phyloP scores from a whole-genome alignment of 495 filamentous ascomycete genomes.

The Talaromyces adpressus region DNA sequence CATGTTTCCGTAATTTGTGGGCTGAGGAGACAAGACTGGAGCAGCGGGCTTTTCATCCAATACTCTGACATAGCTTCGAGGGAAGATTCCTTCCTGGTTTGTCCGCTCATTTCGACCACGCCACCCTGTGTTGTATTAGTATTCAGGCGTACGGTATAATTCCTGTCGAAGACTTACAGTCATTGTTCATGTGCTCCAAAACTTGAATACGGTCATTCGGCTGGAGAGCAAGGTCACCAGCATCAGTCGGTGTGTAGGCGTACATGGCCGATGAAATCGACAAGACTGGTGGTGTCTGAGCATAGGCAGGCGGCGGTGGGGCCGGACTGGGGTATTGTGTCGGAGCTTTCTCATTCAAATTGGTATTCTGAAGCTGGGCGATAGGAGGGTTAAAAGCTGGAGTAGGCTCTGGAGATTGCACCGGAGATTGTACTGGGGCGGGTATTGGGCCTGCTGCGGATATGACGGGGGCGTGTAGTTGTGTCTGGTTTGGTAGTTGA shows the following conservation, averaged over 20 bases:
- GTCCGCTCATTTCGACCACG: slow-evolving; percentile 76
- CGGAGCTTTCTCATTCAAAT: slow-evolving; percentile 48
- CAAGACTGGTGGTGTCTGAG: slow-evolving; percentile 50
- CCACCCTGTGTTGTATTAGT: slow-evolving; percentile 49
- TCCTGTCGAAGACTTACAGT: slow-evolving; percentile 54
- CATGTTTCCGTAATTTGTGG: slow-evolving; percentile 46
- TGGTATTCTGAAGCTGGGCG: slow-evolving; percentile 39
- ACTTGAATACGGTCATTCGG: slow-evolving; percentile 73
- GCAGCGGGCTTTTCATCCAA: slow-evolving; percentile 34
- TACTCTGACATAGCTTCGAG: slow-evolving; percentile 74
- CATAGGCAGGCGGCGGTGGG: slow-evolving; percentile 49
- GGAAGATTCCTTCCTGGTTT: slow-evolving; percentile 83
- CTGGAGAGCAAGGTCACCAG: slow-evolving; percentile 69
- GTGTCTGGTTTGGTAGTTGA: slow-evolving; percentile 63
- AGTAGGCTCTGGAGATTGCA: slow-evolving; percentile 25
- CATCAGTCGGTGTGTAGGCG: slow-evolving; percentile 68
- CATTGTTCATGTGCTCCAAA: slow-evolving; percentile 84
- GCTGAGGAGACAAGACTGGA: slow-evolving; percentile 20
- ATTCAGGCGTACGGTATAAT: neutral
- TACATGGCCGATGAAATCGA: slow-evolving; percentile 75
- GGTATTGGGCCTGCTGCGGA: slow-evolving; percentile 29
- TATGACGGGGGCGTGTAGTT: slow-evolving; percentile 29
- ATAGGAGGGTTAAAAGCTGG: slow-evolving; percentile 34
- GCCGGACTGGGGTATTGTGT: slow-evolving; percentile 40
- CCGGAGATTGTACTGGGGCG: slow-evolving; percentile 22